These are phyloP conservation scores for Clitopilus hobsonii DNA, from an alignment of 768 basidiomycete species.

Conservation along the genomic window DNA sequence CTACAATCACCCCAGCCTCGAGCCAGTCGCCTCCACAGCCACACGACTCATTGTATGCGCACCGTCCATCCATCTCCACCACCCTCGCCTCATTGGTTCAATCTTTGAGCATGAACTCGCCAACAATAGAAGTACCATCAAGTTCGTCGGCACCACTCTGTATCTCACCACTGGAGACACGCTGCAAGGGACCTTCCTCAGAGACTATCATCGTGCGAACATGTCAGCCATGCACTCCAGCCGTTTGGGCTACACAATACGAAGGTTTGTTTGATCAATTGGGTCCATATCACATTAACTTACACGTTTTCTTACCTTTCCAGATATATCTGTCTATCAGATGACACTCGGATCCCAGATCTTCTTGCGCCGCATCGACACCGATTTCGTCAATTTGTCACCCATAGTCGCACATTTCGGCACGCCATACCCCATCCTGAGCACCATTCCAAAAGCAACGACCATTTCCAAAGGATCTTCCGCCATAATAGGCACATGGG, in stretches of 20 bases:
- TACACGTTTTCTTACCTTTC: constrained; percentile 7
- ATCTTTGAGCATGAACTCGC: constrained; percentile 34
- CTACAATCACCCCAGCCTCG: neutral
- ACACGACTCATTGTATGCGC: neutral
- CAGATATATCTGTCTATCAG: constrained; percentile 75
- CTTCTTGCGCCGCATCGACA: constrained; percentile 70
- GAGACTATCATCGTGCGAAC: constrained; percentile 56
- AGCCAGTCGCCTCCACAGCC: neutral
- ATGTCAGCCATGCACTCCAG: constrained; percentile 56
- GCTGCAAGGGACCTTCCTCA: constrained; percentile 22
- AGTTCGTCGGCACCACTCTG: constrained; percentile 22
- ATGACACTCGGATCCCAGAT: constrained; percentile 51
- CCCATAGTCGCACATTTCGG: constrained; percentile 46
- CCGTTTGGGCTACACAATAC: constrained; percentile 62
- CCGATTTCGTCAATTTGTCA: constrained; percentile 73
- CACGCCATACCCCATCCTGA: constrained; percentile 30
- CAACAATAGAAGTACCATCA: constrained; percentile 27
- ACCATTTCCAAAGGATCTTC: constrained; percentile 48
- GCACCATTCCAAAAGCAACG: constrained; percentile 41
- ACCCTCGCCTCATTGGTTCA: constrained; percentile 35
- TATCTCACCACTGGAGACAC: constrained; percentile 37
- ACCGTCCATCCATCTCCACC: constrained; percentile 15
- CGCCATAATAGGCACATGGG: constrained; percentile 62
- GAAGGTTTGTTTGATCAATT: constrained; percentile 42
- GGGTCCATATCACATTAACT: constrained; percentile 2